Base-by-base conservation (phyloP, 345 rosid species). In the Dipteronia dyeriana region DNA sequence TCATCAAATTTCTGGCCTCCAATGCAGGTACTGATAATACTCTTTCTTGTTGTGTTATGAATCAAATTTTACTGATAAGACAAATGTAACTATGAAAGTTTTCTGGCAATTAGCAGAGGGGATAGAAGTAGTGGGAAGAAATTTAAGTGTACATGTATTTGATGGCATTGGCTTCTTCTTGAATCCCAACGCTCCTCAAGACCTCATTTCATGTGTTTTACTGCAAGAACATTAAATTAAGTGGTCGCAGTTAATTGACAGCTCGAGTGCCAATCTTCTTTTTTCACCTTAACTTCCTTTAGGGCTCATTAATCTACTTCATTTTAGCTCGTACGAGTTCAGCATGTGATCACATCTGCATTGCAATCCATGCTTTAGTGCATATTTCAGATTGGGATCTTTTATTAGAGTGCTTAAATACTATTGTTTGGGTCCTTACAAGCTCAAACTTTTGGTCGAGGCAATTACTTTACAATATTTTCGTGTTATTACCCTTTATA, bases 1-100 rank as follows among this genome's bases (percentile, higher is more conserved):
- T 96, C 99, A 76, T 90, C 93, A 22, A 96, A 94, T 82, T 96
- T 94, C 84, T 96, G 98, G 98, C 99, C 98, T 74, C 95, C 98
- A 62, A 94, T 96, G 82, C 99, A 92, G 97, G 98, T 92, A 68
- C 12, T 17, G 26, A 23, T 41, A 26, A n/a, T 38, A 38, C 41
- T 63, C 69, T 26, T 73, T 31, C 38, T 26, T 43, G 38, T 43
- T 39, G 12, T 38, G 62, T 53, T 71, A 71, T 64, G 7, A 38
- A 51, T 34, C 38, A 34, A 34, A 34, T 34, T 34, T 34, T 34
- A 34, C 38, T 34, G 16, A 43, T 17, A n/a, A 43, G 51, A 45
- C 38, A 12, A 63, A 26, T 49, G 20, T 17, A 6, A 45, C 12
- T n/a, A 2, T 26, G 11, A 31, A 65, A 45, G 26, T n/a, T 75